These are phyloP conservation scores for Cladorrhinum sp. DNA, from an alignment of 2,329 filamentous ascomycete genomes.

Conservation along the genomic window DNA sequence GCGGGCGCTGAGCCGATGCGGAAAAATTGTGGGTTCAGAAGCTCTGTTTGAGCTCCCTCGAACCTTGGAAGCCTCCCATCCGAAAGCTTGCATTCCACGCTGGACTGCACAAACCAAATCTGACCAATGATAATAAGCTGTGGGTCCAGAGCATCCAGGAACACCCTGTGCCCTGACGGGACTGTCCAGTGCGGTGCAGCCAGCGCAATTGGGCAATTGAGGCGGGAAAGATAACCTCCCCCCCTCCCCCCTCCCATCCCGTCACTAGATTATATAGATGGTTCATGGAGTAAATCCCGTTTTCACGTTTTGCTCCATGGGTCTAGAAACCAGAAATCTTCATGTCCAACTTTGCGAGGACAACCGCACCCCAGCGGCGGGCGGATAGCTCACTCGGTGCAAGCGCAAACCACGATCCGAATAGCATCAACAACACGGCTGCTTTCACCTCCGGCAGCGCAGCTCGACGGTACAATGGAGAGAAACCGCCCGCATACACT, in stretches of 20 bases:
- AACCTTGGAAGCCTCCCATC: not conserved
- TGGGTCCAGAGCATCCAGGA: not conserved
- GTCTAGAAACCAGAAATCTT: conserved; percentile 17
- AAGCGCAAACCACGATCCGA: conserved; percentile 10
- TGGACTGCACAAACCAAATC: not conserved
- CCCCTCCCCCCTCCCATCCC: not conserved
- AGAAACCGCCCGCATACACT: conserved; percentile 6
- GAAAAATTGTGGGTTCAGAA: not conserved
- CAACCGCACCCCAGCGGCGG: conserved; percentile 26
- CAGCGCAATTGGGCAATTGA: not conserved
- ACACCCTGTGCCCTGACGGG: not conserved
- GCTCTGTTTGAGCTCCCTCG: too few relatives aligned
- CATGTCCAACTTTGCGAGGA: conserved; percentile 27
- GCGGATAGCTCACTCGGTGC: conserved; percentile 17
- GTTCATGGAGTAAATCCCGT: conserved; percentile 1
- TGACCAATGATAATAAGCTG: not conserved
- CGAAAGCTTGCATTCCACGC: not conserved
- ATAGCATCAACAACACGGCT: conserved; percentile 11
- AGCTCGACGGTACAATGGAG: not conserved
- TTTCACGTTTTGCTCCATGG: conserved; percentile 4
- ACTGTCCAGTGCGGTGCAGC: not conserved
- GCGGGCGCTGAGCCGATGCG: too few relatives aligned
- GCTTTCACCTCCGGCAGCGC: conserved; percentile 3
- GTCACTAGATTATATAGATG: not conserved
- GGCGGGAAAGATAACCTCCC: not conserved